Conservation (phyloP, 2,329 filamentous ascomycete species). For the Tolypocladium capitatum region DNA sequence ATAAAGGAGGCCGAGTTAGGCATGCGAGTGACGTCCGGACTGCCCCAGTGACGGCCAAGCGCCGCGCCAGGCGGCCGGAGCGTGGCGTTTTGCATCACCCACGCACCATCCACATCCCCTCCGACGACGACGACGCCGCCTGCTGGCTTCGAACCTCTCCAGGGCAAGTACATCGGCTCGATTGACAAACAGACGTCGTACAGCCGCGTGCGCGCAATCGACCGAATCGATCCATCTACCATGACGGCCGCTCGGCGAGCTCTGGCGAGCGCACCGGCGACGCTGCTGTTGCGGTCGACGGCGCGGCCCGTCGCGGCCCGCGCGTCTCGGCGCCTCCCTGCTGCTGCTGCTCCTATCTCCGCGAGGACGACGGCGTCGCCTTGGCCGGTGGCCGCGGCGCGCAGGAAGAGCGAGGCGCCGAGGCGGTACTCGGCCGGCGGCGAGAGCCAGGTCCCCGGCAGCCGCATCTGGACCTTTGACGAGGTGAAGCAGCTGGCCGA, state of each 20-base stretch:
- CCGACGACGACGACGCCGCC: neutral
- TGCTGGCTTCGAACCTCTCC: neutral
- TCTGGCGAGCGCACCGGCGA: neutral
- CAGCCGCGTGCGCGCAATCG: neutral
- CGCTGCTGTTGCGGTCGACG: neutral
- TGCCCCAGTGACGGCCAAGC: neutral
- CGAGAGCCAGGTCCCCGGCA: neutral
- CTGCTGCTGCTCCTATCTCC: neutral
- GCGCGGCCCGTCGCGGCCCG: too few relatives aligned
- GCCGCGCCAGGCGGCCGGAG: too few relatives aligned
- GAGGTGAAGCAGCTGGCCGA: conserved; percentile 29
- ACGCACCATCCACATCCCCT: too few relatives aligned
- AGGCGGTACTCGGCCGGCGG: conserved; percentile 14
- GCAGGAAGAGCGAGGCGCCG: neutral
- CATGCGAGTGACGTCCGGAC: neutral
- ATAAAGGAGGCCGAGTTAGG: too few relatives aligned
- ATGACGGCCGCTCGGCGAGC: neutral
- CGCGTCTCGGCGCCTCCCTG: neutral
- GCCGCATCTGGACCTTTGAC: conserved; percentile 34
- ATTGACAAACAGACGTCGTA: neutral
- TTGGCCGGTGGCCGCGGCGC: neutral
- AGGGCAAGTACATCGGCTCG: neutral
- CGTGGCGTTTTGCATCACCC: neutral
- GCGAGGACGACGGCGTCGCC: neutral
- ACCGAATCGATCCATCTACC: neutral